A percentile compares a stretch with the other conserved stretches of the same genome.
Conservation (phyloP, 371 early-diverging fungal genomes). For the Parasitella parasitica region DNA sequence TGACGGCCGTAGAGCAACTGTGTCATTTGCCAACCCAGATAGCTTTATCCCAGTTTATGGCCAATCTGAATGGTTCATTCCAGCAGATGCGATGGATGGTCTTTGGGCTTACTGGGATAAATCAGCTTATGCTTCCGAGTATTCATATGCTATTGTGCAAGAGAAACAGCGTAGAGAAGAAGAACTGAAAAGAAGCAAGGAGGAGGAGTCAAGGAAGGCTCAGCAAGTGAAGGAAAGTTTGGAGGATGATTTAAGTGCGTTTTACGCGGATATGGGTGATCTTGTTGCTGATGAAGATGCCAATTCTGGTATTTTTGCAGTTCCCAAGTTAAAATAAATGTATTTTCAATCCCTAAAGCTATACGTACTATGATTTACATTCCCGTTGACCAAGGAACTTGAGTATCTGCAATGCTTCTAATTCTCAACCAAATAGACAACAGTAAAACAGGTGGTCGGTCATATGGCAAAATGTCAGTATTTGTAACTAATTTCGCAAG, state of each 20-base stretch:
- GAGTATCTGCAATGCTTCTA: no score
- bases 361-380: no score
- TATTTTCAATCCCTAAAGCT: no score
- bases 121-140: constrained; percentile 46
- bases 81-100: constrained; percentile 32
- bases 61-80: constrained; percentile 45
- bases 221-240: constrained; percentile 26
- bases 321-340: constrained; percentile 26
- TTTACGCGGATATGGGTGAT: constrained; percentile 48
- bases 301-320: constrained; percentile 40
- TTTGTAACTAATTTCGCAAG: no score
- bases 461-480: no score
- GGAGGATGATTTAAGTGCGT: constrained; percentile 46
- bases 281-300: constrained; percentile 25
- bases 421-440: no score
- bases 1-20: constrained; percentile 35
- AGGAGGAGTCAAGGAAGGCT: constrained; percentile 28
- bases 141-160: constrained; percentile 23
- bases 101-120: constrained; percentile 58
- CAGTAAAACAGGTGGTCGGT: no score
- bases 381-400: no score
- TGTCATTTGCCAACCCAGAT: constrained; percentile 47
- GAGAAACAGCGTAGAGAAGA: constrained; percentile 27
- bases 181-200: constrained; percentile 12
- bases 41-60: constrained; percentile 58